Evolutionary conservation across 495 filamentous ascomycete species (phyloP).

Genomic region (Neurospora cerealis): DNA sequence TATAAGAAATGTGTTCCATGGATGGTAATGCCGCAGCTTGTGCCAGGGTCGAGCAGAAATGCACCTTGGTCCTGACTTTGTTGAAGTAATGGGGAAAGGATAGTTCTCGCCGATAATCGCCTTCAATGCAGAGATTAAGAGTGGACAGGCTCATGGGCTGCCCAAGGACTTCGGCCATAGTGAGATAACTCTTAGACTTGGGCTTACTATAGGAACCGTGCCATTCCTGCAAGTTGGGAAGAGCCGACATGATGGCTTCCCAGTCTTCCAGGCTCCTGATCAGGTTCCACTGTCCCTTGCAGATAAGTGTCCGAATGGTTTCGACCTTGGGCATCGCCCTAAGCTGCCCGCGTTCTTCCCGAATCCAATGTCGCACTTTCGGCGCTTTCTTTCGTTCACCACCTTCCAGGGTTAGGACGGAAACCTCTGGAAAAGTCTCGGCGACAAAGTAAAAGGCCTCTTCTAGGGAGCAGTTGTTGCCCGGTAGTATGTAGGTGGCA

Average conservation of each 20-base stretch:
- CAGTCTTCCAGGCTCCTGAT: conserved; percentile 58
- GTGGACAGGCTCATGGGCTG: conserved; percentile 44
- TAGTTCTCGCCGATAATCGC: conserved; percentile 51
- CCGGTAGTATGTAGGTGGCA: conserved; percentile 43
- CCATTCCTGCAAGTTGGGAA: conserved; percentile 60
- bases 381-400: conserved; percentile 65
- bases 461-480: conserved; percentile 56
- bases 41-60: conserved; percentile 47
- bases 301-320: conserved; percentile 49
- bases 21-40: conserved; percentile 44
- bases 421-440: conserved; percentile 46
- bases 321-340: conserved; percentile 20
- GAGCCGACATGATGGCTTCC: conserved; percentile 43
- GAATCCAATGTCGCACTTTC: conserved; percentile 47
- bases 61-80: conserved; percentile 41
- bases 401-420: conserved; percentile 61
- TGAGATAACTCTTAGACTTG: conserved; percentile 57
- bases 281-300: conserved; percentile 68
- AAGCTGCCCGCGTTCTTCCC: conserved; percentile 6
- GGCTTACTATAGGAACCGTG: conserved; percentile 61
- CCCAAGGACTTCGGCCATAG: conserved; percentile 48
- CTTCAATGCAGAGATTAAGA: conserved; percentile 57
- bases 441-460: conserved; percentile 54
- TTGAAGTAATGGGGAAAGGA: conserved; percentile 42
- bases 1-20: conserved; percentile 56